Evolutionary conservation across 352 stramenopile species (phyloP).

Genomic region (Phytopythium sindhum): DNA sequence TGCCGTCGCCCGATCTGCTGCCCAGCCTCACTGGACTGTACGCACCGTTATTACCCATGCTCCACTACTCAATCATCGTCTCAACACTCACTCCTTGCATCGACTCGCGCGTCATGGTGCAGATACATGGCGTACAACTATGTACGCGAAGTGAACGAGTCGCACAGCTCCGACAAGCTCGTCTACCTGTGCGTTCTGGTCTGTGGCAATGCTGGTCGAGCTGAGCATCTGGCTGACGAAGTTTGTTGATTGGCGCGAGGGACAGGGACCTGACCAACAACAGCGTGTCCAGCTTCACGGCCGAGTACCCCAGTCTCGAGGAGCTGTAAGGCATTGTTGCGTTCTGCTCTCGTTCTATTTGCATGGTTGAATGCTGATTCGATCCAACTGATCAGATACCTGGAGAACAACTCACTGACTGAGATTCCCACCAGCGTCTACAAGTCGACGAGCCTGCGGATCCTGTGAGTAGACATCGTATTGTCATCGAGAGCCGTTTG

Average conservation of each 20-base stretch:
- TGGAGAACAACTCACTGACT: constrained; percentile 23
- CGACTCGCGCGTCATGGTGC: too few relatives aligned
- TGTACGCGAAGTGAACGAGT: neutral
- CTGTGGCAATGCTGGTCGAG: neutral
- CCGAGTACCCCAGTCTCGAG: neutral
- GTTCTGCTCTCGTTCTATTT: neutral
- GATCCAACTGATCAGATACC: constrained; percentile 7
- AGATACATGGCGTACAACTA: constrained; percentile 2
- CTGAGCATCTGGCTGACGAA: neutral
- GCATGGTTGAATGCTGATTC: neutral
- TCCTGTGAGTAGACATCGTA: neutral
- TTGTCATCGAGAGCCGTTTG: neutral
- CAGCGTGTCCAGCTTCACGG: constrained; percentile 5
- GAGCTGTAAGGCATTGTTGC: neutral
- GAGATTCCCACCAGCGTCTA: constrained; percentile 23
- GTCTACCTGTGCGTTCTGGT: neutral
- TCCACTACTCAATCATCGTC: neutral
- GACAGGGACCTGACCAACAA: constrained; percentile 1
- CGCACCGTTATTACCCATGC: neutral
- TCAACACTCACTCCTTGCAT: neutral
- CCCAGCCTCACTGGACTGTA: constrained; percentile 3
- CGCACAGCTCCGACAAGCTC: constrained; percentile 1
- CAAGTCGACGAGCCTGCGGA: neutral
- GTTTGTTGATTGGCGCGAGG: neutral
- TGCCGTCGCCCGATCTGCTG: neutral